Conservation (phyloP, 495 filamentous ascomycete species). For the Cercophora sp. region DNA sequence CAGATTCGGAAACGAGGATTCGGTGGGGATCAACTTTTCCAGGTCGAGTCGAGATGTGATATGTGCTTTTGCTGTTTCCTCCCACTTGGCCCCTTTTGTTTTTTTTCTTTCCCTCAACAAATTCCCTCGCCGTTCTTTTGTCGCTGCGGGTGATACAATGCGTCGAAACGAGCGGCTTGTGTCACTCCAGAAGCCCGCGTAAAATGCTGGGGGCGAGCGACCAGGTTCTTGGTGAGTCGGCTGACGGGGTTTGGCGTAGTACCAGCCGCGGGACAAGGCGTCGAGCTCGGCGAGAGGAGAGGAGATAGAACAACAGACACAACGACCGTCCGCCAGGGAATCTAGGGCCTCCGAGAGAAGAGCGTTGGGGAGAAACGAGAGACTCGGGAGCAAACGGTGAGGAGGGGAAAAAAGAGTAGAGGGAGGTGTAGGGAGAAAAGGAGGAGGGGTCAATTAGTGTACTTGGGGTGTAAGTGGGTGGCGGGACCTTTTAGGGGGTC, state of each 20-base stretch:
- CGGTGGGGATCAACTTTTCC: no score
- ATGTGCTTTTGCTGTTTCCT: not conserved
- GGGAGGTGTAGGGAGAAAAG: constrained; percentile 11
- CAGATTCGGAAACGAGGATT: no score
- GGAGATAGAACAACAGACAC: not conserved
- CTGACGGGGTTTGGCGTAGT: constrained; percentile 10
- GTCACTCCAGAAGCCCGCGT: constrained; percentile 6
- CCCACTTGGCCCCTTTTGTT: not conserved
- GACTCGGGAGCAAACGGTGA: not conserved
- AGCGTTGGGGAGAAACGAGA: not conserved
- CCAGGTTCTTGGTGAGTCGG: constrained; percentile 4
- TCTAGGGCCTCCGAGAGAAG: not conserved
- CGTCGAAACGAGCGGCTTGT: constrained; percentile 14
- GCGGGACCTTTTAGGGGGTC: constrained; percentile 22
- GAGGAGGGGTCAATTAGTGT: constrained; percentile 17
- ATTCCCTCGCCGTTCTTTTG: not conserved
- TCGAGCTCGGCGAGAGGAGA: constrained; percentile 2
- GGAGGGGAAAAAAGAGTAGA: not conserved
- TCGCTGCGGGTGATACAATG: not conserved
- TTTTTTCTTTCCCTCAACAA: not conserved
- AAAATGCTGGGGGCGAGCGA: constrained; percentile 1
- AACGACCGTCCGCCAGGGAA: not conserved
- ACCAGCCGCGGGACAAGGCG: constrained; percentile 9
- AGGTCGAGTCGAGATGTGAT: not conserved
- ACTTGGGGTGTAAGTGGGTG: constrained; percentile 22